These are phyloP conservation scores for Thelephora terrestris DNA, from an alignment of 1,284 basidiomycete genomes.

Conservation along the genomic window DNA sequence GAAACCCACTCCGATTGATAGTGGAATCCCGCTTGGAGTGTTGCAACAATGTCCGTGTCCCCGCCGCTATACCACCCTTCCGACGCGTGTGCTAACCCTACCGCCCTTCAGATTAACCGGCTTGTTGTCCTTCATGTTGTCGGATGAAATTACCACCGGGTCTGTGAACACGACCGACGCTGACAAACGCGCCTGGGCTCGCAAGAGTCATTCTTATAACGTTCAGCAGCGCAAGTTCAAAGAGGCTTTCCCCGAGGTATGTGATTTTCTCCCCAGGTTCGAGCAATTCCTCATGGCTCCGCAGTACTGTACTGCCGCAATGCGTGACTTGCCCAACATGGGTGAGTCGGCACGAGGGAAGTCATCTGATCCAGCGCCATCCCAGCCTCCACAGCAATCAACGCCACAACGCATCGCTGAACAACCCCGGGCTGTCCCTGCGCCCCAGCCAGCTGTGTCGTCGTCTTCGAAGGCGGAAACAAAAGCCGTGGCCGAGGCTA, in stretches of 20 bases:
- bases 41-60: slow-evolving; percentile 73
- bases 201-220: slow-evolving; percentile 81
- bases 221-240: slow-evolving; percentile 69
- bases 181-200: slow-evolving; percentile 72
- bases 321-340: slow-evolving; percentile 82
- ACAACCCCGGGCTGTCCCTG: neutral
- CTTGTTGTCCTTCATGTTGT: slow-evolving; percentile 90
- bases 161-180: slow-evolving; percentile 74
- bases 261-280: slow-evolving; percentile 18
- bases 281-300: slow-evolving; percentile 3
- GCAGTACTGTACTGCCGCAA: slow-evolving; percentile 58
- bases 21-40: slow-evolving; percentile 94
- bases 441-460: neutral
- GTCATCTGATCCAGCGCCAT: slow-evolving; percentile 21
- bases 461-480: neutral
- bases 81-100: neutral
- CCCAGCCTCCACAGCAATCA: slow-evolving; percentile 12
- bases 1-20: slow-evolving; percentile 18
- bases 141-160: slow-evolving; percentile 94
- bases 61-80: slow-evolving; percentile 1
- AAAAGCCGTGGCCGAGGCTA: slow-evolving; percentile 4
- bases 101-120: slow-evolving; percentile 68
- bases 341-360: slow-evolving; percentile 61
- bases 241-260: slow-evolving; percentile 78
- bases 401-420: slow-evolving; percentile 6